Percentiles rank a stretch among this genome's conserved stretches.
These are phyloP conservation scores for Cytospora chrysosperma DNA, from an alignment of 2,329 filamentous ascomycete genomes.

Conservation along the genomic window DNA sequence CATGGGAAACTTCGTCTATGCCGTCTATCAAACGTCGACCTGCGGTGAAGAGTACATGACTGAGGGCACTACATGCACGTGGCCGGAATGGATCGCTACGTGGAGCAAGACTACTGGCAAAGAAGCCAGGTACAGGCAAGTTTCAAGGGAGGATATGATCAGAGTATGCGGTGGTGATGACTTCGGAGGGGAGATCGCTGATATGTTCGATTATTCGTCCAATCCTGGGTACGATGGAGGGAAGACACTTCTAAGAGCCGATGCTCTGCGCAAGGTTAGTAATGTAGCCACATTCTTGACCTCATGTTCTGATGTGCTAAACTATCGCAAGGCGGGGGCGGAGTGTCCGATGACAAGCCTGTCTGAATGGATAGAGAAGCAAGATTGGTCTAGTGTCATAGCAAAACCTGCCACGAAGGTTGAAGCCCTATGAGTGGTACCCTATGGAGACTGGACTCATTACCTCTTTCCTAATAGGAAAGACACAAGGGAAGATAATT, in stretches of 20 bases:
- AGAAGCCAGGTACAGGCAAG: constrained; percentile 39
- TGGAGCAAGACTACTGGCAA: constrained; percentile 41
- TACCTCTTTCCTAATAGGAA: no score
- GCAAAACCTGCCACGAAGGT: not conserved
- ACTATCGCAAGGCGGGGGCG: constrained; percentile 38
- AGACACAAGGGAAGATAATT: no score
- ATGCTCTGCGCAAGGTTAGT: constrained; percentile 45
- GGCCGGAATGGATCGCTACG: constrained; percentile 44
- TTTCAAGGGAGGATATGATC: constrained; percentile 42
- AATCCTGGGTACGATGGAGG: constrained; percentile 51
- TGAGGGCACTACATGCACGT: constrained; percentile 44
- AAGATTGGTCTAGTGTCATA: constrained; percentile 35
- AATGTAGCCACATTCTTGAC: not conserved
- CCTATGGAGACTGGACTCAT: no score
- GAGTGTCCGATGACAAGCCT: constrained; percentile 44
- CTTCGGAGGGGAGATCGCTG: constrained; percentile 42
- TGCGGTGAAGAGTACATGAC: constrained; percentile 46
- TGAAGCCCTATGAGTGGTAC: no score
- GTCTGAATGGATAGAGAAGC: constrained; percentile 36
- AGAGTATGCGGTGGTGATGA: constrained; percentile 38
- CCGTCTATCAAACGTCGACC: constrained; percentile 48
- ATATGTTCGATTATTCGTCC: constrained; percentile 48
- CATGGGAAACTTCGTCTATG: constrained; percentile 48
- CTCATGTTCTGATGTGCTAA: not conserved
- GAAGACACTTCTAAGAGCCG: constrained; percentile 42